Conservation (phyloP, 768 basidiomycete species). For the Termitomyces sp. region DNA sequence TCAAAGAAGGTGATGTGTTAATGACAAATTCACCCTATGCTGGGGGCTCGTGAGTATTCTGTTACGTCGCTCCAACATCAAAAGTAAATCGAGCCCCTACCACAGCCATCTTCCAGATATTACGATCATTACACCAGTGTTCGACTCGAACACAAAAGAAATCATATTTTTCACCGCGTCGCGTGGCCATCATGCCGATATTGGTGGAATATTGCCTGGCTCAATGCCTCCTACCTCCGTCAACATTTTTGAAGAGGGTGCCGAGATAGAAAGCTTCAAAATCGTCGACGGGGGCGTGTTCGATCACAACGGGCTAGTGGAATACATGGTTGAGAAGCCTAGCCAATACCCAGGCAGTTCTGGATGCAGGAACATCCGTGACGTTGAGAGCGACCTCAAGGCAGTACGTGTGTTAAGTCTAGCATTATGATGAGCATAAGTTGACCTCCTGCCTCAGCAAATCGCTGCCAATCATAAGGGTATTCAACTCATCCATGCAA, state of each 20-base stretch:
- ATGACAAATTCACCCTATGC: conserved; percentile 91
- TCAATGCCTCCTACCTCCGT: conserved; percentile 95
- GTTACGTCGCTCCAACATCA: not conserved
- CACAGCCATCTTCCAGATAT: conserved; percentile 64
- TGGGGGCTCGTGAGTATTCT: conserved; percentile 72
- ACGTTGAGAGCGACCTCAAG: conserved; percentile 90
- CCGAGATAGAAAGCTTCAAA: conserved; percentile 88
- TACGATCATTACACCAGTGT: conserved; percentile 92
- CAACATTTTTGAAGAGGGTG: conserved; percentile 92
- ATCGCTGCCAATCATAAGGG: conserved; percentile 94
- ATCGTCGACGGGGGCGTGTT: conserved; percentile 83
- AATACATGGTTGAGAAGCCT: conserved; percentile 82
- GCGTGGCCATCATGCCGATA: conserved; percentile 92
- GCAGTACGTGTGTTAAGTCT: conserved; percentile 50
- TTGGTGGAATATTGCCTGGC: conserved; percentile 88
- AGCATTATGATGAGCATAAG: conserved; percentile 3
- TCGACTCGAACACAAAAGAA: conserved; percentile 57
- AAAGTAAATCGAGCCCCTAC: not conserved
- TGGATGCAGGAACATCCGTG: conserved; percentile 81
- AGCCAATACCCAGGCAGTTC: conserved; percentile 81
- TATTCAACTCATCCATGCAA: conserved; percentile 76
- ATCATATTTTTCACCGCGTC: conserved; percentile 95
- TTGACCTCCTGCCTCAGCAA: conserved; percentile 51
- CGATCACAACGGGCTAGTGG: conserved; percentile 67
- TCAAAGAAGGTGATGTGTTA: conserved; percentile 89